Evolutionary conservation across 108 stramenopile species (phyloP), one percentile per base, ranked within the genome.

Genomic region (Bacterosira constricta): DNA sequence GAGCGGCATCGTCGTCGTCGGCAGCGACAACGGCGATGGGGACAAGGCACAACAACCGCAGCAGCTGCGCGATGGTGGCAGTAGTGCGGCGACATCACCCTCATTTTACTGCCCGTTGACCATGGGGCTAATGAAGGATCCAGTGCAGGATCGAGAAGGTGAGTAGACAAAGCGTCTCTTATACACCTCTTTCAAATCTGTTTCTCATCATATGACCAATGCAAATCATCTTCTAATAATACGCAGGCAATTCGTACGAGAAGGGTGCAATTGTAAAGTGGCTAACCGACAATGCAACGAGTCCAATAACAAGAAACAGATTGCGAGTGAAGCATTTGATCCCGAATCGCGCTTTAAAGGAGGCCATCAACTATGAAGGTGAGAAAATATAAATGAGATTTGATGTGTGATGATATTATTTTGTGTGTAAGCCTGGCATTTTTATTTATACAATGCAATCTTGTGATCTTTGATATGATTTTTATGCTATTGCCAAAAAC

Each of bases 91-190:
- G 47, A 25, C 47, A 20, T 21, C 70, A 26, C 58, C 72, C 8
- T 64, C 72, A 7, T 73, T 73, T 56, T 73, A 39, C 49, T 73
- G 72, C 17, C 72, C 72, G 1, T 31, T 73, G 37, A 65, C 72
- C 12, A 54, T 63, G 46, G 63, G 29, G 4, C 8, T 73, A 9
- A 73, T 73, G 62, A 65, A 49, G 23, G 63, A 73, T 56, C 72
- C 72, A 4, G 72, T 73, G 6, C 72, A 63, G 38, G 72, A 73
- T 65, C 47, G 63, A 31, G 72, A 73, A 54, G 72, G 72, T 63
- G 20, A 6, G 34, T 10, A 4, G 34, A 37, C 6, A 2, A 39
- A 10, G 38, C 38, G 7, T 10, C 2, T 26, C 1, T 3, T 18
- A 25, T 52, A 11, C 4, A 25, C 20, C 20, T 3, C 1, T 26